Conservation (phyloP, 495 filamentous ascomycete species). For the Trichoderma erinaceum region DNA sequence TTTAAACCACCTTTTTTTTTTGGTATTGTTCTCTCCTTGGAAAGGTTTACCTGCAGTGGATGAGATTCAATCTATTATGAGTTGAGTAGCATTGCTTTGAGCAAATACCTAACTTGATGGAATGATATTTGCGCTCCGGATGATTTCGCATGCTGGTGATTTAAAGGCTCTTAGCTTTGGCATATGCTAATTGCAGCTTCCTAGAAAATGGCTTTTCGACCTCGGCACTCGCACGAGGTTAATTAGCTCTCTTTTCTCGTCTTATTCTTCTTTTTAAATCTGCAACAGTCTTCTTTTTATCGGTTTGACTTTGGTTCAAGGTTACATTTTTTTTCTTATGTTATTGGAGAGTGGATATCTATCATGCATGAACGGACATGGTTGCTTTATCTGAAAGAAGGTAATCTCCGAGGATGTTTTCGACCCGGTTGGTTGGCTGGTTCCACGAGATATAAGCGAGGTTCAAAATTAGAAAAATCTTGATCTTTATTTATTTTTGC, state of each 20-base stretch:
- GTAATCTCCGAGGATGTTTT: neutral
- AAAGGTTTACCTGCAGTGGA: neutral
- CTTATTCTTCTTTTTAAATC: neutral
- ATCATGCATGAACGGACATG: conserved; percentile 1
- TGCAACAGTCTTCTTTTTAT: neutral
- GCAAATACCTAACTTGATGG: too few species aligned
- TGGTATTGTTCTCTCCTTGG: neutral
- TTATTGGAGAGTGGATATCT: neutral
- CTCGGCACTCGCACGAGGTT: neutral
- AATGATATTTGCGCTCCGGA: too few species aligned
- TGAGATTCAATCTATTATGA: neutral
- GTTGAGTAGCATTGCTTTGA: neutral
- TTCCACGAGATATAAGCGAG: too few species aligned
- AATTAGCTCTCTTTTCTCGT: neutral
- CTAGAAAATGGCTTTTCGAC: too few species aligned
- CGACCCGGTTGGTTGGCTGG: too few species aligned
- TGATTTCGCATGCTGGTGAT: too few species aligned
- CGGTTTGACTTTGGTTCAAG: neutral
- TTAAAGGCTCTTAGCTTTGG: too few species aligned
- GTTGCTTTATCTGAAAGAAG: neutral
- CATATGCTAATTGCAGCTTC: too few species aligned
- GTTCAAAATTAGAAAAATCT: too few species aligned
- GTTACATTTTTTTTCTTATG: neutral
- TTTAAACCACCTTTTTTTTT: neutral
- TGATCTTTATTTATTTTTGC: too few species aligned